Evolutionary conservation across 306 rosid genomes (phyloP).

Genomic region (Cucurbita argyrosperma): DNA sequence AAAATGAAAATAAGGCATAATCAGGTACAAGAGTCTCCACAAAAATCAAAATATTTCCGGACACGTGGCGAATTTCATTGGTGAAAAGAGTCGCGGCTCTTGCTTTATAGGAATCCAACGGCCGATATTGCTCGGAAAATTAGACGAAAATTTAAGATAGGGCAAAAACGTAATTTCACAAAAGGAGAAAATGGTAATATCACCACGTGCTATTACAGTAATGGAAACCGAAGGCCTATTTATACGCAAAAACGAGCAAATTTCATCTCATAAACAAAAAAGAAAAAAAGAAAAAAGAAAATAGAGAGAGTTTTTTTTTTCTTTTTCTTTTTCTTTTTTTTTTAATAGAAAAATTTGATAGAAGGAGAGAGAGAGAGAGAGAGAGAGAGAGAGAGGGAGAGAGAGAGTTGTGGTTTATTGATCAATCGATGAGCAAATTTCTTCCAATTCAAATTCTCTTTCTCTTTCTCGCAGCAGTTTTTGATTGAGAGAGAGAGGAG

Average conservation of each 20-base stretch:
- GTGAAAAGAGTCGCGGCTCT: background rate
- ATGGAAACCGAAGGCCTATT: background rate
- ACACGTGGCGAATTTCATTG: background rate
- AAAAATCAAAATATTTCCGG: background rate
- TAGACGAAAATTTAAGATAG: background rate
- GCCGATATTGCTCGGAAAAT: background rate
- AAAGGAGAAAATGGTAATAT: background rate
- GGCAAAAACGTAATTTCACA: background rate
- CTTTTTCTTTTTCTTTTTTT: too few species aligned
- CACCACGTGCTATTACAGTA: background rate
- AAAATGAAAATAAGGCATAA: background rate
- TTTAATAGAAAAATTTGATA: too few species aligned
- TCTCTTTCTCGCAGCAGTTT: constrained; percentile 1
- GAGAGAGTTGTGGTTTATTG: background rate
- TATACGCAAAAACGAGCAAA: background rate
- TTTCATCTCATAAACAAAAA: background rate
- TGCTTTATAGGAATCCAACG: background rate
- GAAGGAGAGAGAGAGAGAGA: background rate
- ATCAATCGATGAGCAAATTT: background rate
- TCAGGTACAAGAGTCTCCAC: background rate
- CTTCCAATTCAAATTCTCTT: background rate
- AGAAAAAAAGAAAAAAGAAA: background rate
- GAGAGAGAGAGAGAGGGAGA: background rate
- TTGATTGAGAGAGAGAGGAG: background rate
- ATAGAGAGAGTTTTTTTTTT: too few species aligned